These are phyloP conservation scores for Cyamopsis tetragonoloba DNA, from an alignment of 306 rosid genomes.

Conservation along the genomic window DNA sequence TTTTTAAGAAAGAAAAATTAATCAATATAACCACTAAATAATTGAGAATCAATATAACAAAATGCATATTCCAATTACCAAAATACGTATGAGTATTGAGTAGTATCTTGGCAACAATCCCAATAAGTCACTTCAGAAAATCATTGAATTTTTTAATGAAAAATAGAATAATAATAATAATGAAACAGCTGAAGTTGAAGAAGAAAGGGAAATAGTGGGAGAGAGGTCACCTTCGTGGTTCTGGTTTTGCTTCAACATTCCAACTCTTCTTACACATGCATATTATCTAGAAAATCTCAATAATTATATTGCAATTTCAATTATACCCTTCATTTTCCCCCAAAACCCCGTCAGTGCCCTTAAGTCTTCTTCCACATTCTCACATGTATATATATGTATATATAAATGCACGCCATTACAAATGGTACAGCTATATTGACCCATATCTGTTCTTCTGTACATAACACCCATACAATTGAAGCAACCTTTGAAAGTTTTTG, in stretches of 20 bases:
- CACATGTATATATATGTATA: conserved; percentile 26
- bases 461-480: conserved; percentile 17
- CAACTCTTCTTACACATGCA: conserved; percentile 46
- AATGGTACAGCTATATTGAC: conserved; percentile 28
- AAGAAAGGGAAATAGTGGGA: conserved; percentile 47
- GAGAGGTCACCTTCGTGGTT: conserved; percentile 77
- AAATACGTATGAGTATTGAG: background rate
- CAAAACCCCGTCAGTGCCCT: conserved; percentile 23
- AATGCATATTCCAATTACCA: background rate
- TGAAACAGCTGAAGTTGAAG: conserved; percentile 20
- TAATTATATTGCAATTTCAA: conserved; percentile 26
- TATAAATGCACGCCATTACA: conserved; percentile 44
- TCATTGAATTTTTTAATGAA: background rate
- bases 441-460: conserved; percentile 39
- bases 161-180: too few species aligned
- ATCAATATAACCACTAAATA: background rate
- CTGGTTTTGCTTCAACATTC: conserved; percentile 76
- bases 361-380: conserved; percentile 24
- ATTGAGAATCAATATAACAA: background rate
- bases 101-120: conserved; percentile 16
- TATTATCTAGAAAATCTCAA: conserved; percentile 35
- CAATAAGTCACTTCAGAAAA: background rate
- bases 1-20: background rate
- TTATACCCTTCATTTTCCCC: conserved; percentile 29
- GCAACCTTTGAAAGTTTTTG: conserved; percentile 26